Conservation (phyloP, 2,329 filamentous ascomycete species). For the Ceratocystis eucalypticola region DNA sequence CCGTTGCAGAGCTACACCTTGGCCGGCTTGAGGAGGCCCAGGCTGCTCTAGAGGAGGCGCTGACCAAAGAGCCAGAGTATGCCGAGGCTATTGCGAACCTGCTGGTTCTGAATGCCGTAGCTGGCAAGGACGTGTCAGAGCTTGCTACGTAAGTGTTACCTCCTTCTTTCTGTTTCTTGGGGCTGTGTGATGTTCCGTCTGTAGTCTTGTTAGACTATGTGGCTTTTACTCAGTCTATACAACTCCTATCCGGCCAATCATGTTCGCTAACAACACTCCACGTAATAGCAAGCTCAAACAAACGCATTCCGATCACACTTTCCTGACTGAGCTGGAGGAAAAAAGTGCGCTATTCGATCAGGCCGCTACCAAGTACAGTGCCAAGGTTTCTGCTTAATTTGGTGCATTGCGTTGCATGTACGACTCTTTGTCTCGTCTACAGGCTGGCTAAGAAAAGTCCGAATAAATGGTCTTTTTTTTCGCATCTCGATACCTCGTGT, state of each 20-base stretch:
- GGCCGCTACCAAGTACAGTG: slow-evolving; percentile 72
- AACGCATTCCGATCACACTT: slow-evolving; percentile 51
- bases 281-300: slow-evolving; percentile 39
- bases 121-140: slow-evolving; percentile 56
- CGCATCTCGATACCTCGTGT: background rate
- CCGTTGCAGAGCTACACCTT: slow-evolving; percentile 80
- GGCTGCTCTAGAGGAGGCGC: slow-evolving; percentile 65
- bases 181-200: no score
- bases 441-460: background rate
- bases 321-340: slow-evolving; percentile 62
- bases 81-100: slow-evolving; percentile 69
- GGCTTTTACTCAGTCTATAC: no score
- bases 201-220: no score
- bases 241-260: no score
- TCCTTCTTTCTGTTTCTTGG: background rate
- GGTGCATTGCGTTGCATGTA: background rate
- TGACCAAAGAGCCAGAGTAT: slow-evolving; percentile 58
- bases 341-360: slow-evolving; percentile 82
- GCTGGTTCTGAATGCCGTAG: slow-evolving; percentile 63
- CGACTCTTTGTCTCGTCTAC: background rate
- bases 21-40: slow-evolving; percentile 82
- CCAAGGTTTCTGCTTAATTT: slow-evolving; percentile 45
- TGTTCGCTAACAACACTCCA: slow-evolving; percentile 21
- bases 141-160: slow-evolving; percentile 41
- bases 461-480: background rate